These are phyloP conservation scores for Emericellopsis atlantica DNA, from an alignment of 2,329 filamentous ascomycete genomes.

Conservation along the genomic window DNA sequence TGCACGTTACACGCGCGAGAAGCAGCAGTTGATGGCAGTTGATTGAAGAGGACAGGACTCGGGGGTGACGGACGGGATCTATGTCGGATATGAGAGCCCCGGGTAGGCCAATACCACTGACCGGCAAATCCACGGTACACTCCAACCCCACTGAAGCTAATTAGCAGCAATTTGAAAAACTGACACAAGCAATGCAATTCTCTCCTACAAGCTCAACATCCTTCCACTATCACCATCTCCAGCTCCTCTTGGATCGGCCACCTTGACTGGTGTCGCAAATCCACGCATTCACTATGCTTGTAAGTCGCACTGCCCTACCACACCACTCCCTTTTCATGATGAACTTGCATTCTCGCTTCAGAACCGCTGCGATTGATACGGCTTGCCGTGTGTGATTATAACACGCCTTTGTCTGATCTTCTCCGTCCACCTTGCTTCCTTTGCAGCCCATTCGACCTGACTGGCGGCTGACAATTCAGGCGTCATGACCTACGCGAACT, in stretches of 20 bases:
- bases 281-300: slow-evolving; percentile 19
- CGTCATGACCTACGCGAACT: slow-evolving; percentile 22
- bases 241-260: not conserved
- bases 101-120: no score
- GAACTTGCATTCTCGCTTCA: slow-evolving; percentile 30
- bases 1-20: no score
- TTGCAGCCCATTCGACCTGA: not conserved
- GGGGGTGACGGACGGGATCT: no score
- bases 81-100: no score
- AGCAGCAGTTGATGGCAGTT: no score
- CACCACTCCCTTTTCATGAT: slow-evolving; percentile 18
- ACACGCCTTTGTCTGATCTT: slow-evolving; percentile 24
- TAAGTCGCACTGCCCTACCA: slow-evolving; percentile 14
- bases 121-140: no score
- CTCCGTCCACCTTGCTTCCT: slow-evolving; percentile 3
- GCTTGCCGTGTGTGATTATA: slow-evolving; percentile 30
- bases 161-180: no score
- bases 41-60: no score
- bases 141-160: no score
- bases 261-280: slow-evolving; percentile 1
- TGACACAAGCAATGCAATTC: no score
- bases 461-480: slow-evolving; percentile 6
- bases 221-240: not conserved
- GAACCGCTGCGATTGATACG: slow-evolving; percentile 38
- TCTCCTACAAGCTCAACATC: no score